Evolutionary conservation across 2,329 filamentous ascomycete genomes (phyloP).

Genomic region (Penicillium sumatraense): DNA sequence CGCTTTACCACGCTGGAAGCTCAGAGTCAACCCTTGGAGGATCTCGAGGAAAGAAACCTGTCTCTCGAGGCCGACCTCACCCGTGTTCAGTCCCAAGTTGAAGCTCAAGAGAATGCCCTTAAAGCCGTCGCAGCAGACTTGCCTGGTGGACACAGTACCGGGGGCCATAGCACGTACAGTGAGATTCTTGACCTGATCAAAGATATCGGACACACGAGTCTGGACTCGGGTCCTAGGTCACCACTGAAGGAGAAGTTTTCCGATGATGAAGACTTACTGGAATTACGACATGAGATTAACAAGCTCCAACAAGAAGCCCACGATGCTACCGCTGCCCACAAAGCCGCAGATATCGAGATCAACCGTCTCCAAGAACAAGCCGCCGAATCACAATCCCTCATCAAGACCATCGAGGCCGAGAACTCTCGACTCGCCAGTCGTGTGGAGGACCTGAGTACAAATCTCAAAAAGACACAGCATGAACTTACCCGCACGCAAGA

Average conservation of each 20-base stretch:
- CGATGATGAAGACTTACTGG: conserved; percentile 26
- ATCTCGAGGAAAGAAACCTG: conserved; percentile 44
- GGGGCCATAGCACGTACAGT: conserved; percentile 39
- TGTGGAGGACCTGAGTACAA: conserved; percentile 40
- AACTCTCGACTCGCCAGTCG: conserved; percentile 41
- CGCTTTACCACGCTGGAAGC: conserved; percentile 39
- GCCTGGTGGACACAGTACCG: conserved; percentile 25
- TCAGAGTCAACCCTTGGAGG: conserved; percentile 41
- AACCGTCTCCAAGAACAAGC: conserved; percentile 41
- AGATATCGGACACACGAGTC: conserved; percentile 32
- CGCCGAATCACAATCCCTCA: conserved; percentile 40
- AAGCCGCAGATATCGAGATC: conserved; percentile 40
- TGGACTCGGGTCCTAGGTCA: conserved; percentile 15
- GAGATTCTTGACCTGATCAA: conserved; percentile 47
- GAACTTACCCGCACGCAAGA: conserved; percentile 36
- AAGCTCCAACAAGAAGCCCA: conserved; percentile 36
- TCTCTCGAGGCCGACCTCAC: conserved; percentile 41
- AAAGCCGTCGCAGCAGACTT: conserved; percentile 43
- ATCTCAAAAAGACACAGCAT: conserved; percentile 35
- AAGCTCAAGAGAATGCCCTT: conserved; percentile 42
- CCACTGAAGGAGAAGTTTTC: conserved; percentile 23
- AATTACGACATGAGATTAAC: conserved; percentile 33
- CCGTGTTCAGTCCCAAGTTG: conserved; percentile 40
- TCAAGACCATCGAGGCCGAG: conserved; percentile 45
- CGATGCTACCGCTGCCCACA: conserved; percentile 32